Conservation (phyloP, 1,284 basidiomycete genomes). For the Tilletia indica region DNA sequence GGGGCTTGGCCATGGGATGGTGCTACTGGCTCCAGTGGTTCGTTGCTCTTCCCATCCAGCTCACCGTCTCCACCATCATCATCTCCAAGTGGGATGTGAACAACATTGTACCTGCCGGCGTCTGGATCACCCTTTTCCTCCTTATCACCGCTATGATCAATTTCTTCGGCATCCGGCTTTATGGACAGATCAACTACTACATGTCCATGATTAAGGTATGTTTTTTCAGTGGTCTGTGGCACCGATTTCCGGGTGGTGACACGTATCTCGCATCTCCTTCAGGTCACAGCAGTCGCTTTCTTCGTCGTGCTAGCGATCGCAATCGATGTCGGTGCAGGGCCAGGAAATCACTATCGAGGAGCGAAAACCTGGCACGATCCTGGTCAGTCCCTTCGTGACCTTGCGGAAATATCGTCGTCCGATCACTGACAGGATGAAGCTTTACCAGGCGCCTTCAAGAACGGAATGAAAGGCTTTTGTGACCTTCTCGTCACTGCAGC, state of each 20-base stretch:
- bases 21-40: constrained; percentile 32
- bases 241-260: not conserved
- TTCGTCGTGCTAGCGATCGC: not conserved
- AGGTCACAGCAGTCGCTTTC: not conserved
- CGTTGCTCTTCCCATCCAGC: constrained; percentile 33
- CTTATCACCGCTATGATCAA: constrained; percentile 1
- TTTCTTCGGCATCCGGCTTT: constrained; percentile 18
- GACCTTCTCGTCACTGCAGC: not conserved
- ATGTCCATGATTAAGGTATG: constrained; percentile 27
- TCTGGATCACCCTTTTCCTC: constrained; percentile 26
- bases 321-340: not conserved
- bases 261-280: too few species aligned
- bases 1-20: constrained; percentile 65
- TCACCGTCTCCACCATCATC: constrained; percentile 32
- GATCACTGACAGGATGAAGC: not conserved
- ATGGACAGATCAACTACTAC: constrained; percentile 19
- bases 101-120: constrained; percentile 30
- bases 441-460: constrained; percentile 1
- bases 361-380: not conserved
- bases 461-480: not conserved
- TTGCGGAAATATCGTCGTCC: not conserved
- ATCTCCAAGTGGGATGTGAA: constrained; percentile 17
- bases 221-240: constrained; percentile 18
- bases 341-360: not conserved
- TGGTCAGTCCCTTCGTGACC: not conserved